Base-by-base conservation (phyloP, 306 rosid species). In the Cucurbita ficifolia region DNA sequence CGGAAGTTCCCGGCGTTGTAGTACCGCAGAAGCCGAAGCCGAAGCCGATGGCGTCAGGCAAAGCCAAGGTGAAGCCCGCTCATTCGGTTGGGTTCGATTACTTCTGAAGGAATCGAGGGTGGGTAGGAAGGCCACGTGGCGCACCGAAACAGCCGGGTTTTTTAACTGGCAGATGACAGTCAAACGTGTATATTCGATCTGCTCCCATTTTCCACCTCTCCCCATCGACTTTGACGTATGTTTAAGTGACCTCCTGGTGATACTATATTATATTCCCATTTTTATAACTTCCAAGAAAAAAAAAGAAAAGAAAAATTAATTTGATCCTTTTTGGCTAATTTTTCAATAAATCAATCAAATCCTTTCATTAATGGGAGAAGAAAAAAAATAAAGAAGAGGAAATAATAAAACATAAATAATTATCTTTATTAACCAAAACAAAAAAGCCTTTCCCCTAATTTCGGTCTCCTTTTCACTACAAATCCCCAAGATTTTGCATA, bases 101-200 rank as follows among this genome's bases (percentile, higher is more conserved):
- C 74, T 85, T 85, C 55, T 85, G 62, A 81, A 33, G 10, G 4
- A 12, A 43, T 24, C 45, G 1, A 76, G 62, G 82, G 82, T 56
- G 76, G n/a, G 75, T 38, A 76, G 8, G 8, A 10, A 21, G 43
- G 82, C 87, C 88, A 83, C 92, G 82, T 86, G 84, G 9, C 57
- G 57, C 79, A 78, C 62, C 73, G 58, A 14, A 38, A 67, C 81
- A 60, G 62, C 75, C 79, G 78, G 77, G 87, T 76, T 84, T 88
- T 84, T 65, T 73, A 70, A 76, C 82, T 12, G 84, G 82, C 74
- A 17, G 76, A 74, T 73, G 80, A 86, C 87, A 80, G 86, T 78
- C 49, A 14, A 50, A 33, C 59, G 70, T 86, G 83, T 85, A 86
- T 77, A 86, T 82, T 84, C 82, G 76, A 74, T 83, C 83, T 84